Evolutionary conservation across 345 rosid genomes (phyloP).

Genomic region (Reutealis trisperma): DNA sequence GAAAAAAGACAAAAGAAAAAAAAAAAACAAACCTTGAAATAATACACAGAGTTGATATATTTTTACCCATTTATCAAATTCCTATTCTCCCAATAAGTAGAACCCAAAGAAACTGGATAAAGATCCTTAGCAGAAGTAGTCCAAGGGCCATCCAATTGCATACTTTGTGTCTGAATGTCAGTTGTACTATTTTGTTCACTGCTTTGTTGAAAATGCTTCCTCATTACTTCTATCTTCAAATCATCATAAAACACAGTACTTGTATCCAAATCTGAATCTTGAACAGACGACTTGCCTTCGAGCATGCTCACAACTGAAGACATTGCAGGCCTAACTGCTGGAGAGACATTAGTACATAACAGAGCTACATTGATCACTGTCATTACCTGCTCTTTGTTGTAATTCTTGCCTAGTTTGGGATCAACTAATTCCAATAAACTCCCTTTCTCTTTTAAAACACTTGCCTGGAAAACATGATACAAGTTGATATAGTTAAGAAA

Average conservation of each 20-base stretch:
- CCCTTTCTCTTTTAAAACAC: conserved; percentile 41
- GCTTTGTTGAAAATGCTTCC: conserved; percentile 26
- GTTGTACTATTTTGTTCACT: conserved; percentile 9
- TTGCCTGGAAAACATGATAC: conserved; percentile 32
- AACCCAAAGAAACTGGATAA: conserved; percentile 29
- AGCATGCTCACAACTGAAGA: conserved; percentile 61
- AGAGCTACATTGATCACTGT: conserved; percentile 50
- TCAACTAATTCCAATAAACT: conserved; percentile 42
- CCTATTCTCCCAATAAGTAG: conserved; percentile 16
- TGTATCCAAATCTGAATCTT: conserved; percentile 13
- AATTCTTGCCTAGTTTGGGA: conserved; percentile 41
- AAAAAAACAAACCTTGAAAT: no score
- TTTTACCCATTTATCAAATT: neutral
- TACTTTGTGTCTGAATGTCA: conserved; percentile 19
- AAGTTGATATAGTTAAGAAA: neutral
- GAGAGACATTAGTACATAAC: conserved; percentile 40
- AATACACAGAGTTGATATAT: neutral
- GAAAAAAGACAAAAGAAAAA: no score
- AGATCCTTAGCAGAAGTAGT: conserved; percentile 37
- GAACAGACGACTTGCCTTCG: conserved; percentile 42
- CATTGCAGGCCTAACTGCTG: conserved; percentile 51
- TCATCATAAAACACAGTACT: neutral
- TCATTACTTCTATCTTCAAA: conserved; percentile 33
- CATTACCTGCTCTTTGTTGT: conserved; percentile 46
- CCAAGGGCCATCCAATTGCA: conserved; percentile 30